Evolutionary conservation across 441 rosid species (phyloP), one percentile per base, ranked within the genome.

Genomic region (Eruca vesicaria): DNA sequence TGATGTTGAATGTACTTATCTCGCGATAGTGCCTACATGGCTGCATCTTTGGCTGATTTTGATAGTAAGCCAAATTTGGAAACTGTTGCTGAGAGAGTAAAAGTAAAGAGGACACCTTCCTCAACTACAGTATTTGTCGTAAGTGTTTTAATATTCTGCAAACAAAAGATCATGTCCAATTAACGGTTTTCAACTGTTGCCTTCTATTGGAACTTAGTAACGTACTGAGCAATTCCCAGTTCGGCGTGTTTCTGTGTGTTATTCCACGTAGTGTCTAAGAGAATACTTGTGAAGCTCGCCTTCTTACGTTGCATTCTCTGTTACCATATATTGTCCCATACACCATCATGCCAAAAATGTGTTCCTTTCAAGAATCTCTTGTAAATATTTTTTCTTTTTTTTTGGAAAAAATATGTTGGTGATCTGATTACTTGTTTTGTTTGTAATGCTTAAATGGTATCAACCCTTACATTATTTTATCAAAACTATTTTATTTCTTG

Each of bases 391-490:
- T 9, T 4, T 14, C 28, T 2, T 3, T 18, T 9, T 4, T 14
- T 36, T 32, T 38, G 12, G 50, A 18, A 52, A 66, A 28, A 52
- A 66, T 10, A 61, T 36, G 11, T 56, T 69, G 67, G 62, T 56
- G 68, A 77, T 77, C 19, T 64, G 76, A 77, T 45, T 26, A 58
- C 62, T 64, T 70, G 63, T 70, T 76, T 77, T 71, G 80, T 70
- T 14, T 32, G 65, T 60, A 32, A 32, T 60, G 21, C 43, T 32
- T 60, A 60, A 16, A 32, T 31, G 64, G 64, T 60, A 60, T 31
- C 41, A 15, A 6, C 65, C n/a, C 9, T n/a, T n/a, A n/a, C n/a
- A n/a, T n/a, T n/a, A n/a, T n/a, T n/a, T n/a, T n/a, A n/a, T n/a
- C n/a, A n/a, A n/a, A n/a, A n/a, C n/a, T n/a, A n/a, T n/a, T n/a